Percentiles rank a stretch among this genome's conserved stretches.
Evolutionary conservation across 345 rosid genomes (phyloP).

Genomic region (Camelina neglecta): DNA sequence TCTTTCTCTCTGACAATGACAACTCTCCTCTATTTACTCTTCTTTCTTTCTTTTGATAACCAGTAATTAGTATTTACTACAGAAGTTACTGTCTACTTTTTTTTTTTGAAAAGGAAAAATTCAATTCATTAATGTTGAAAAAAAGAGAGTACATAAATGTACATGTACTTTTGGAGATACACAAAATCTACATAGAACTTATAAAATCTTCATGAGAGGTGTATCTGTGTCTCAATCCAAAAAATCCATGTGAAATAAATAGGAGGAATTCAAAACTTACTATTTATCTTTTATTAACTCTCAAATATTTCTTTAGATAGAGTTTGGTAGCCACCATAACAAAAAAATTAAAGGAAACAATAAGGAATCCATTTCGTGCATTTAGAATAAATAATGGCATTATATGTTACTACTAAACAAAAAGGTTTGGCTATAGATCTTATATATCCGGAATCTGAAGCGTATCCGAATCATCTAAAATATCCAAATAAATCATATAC

Average conservation of each 20-base stretch:
- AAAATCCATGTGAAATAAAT: background rate
- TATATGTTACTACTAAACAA: no score
- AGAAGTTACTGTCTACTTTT: background rate
- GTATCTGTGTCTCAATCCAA: background rate
- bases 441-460: no score
- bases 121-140: background rate
- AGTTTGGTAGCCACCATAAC: no score
- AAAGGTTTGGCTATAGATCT: no score
- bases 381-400: no score
- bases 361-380: no score
- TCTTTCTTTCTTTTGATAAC: background rate
- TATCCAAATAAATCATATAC: no score
- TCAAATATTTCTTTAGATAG: background rate
- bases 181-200: constrained; percentile 16
- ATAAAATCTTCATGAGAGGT: background rate
- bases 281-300: background rate
- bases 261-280: background rate
- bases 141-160: background rate
- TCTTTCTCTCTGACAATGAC: constrained; percentile 27
- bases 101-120: background rate
- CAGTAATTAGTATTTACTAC: constrained; percentile 23
- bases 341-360: no score
- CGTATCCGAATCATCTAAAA: no score
- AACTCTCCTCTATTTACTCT: background rate
- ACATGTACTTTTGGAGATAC: constrained; percentile 1